Evolutionary conservation across 2,329 filamentous ascomycete species (phyloP), one percentile per base, ranked within the genome.

Genomic region (Sphaerulina populicola): DNA sequence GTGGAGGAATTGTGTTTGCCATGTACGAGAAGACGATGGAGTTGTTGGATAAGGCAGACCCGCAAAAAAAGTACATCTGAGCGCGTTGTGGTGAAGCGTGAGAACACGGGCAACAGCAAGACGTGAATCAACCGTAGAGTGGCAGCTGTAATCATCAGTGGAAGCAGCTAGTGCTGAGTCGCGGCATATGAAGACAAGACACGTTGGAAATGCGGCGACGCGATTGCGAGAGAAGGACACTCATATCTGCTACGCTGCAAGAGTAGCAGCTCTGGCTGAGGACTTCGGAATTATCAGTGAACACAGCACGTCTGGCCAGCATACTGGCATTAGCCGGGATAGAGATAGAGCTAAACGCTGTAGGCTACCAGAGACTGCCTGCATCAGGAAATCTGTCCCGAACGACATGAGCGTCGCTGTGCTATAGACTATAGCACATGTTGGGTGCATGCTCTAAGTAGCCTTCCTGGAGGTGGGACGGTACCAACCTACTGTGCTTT

Each of bases 21-120:
- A 94, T 97, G 80, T 84, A 96, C 68, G 91, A 97, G 74, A 96
- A 96, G 78, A 86, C 85, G 53, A 97, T 97, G 75, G 91, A 96
- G 47, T 63, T 89, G 52, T 81, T 98, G 74, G 80, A 88, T 62
- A 76, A 68, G 64, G 53, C 90, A 47, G 93, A 98, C 67, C 93
- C 93, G 0, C 79, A 94, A 63, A 82, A 82, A 65, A 85, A 78
- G 67, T 96, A 94, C 66, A 80, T 97, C 5, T 69, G 57, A 65
- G 14, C 6, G 23, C 6, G 23, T 27, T 27, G 6, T 27, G 23
- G 31, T 15, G 38, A 37, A 30, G 9, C 8, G 23, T 12, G 27
- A 11, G 15, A 10, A 23, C 5, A 29, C n/a, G 23, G 30, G 41
- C 6, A 39, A 35, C 12, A n/a, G 31, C 12, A 11, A 35, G 12